Percentiles rank a stretch among this genome's conserved stretches.
Conservation (phyloP, 768 basidiomycete species). For the Cytidiella melzeri region DNA sequence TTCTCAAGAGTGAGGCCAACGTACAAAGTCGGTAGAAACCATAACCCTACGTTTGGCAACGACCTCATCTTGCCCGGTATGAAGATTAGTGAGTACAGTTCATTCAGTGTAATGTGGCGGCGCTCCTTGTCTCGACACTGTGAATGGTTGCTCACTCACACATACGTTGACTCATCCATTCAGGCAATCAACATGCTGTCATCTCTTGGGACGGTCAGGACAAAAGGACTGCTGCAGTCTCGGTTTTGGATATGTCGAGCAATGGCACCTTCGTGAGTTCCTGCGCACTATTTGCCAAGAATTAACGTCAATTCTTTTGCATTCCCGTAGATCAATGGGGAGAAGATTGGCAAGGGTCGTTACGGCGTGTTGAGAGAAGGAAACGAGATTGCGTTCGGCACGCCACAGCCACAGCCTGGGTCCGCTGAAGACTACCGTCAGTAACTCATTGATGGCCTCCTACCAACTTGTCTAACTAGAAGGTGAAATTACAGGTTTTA, state of each 20-base stretch:
- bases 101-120: conserved; percentile 3
- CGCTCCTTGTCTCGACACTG: neutral
- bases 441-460: conserved; percentile 22
- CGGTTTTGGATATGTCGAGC: conserved; percentile 52
- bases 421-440: conserved; percentile 68
- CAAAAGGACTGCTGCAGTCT: conserved; percentile 34
- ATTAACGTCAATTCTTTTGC: no score
- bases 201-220: conserved; percentile 56
- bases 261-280: conserved; percentile 67
- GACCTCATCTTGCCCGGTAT: conserved; percentile 61
- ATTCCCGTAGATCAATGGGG: conserved; percentile 55
- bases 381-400: conserved; percentile 85
- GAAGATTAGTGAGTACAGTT: conserved; percentile 59
- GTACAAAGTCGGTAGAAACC: conserved; percentile 52
- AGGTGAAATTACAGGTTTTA: conserved; percentile 60
- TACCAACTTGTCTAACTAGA: neutral
- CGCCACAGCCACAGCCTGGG: conserved; percentile 37
- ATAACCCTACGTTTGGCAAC: conserved; percentile 19
- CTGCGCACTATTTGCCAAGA: neutral
- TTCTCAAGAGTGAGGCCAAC: conserved; percentile 47
- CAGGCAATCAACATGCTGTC: conserved; percentile 50
- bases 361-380: conserved; percentile 64
- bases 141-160: conserved; percentile 3
- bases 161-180: conserved; percentile 20
- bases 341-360: conserved; percentile 51